Conservation (phyloP, 768 basidiomycete genomes). For the Baorangia bicolor region DNA sequence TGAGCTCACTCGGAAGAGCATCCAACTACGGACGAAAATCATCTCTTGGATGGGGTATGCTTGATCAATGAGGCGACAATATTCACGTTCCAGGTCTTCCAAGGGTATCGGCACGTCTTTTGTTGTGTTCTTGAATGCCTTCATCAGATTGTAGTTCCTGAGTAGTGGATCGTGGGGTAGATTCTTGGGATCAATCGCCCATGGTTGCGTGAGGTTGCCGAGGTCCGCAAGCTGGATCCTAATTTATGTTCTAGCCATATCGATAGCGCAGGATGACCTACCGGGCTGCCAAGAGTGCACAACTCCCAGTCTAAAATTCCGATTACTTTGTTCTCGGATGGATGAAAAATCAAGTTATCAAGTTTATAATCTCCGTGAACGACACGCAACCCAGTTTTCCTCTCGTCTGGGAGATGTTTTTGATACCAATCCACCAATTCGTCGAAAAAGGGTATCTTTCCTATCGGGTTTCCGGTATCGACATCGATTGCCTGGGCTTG, state of each 20-base stretch:
- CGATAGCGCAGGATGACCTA: constrained; percentile 37
- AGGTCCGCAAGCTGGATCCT: constrained; percentile 73
- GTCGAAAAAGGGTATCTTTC: constrained; percentile 73
- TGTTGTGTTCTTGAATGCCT: constrained; percentile 63
- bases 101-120: constrained; percentile 59
- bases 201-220: constrained; percentile 86
- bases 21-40: constrained; percentile 82
- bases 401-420: constrained; percentile 73
- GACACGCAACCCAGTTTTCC: constrained; percentile 71
- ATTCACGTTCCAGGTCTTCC: constrained; percentile 79
- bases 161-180: constrained; percentile 30
- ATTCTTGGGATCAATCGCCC: constrained; percentile 54
- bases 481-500: constrained; percentile 71
- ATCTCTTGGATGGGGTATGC: constrained; percentile 78
- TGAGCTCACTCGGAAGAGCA: constrained; percentile 67
- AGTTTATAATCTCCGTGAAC: constrained; percentile 98
- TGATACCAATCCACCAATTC: constrained; percentile 78
- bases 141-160: constrained; percentile 32
- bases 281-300: constrained; percentile 90
- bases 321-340: constrained; percentile 86
- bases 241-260: not conserved
- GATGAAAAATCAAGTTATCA: constrained; percentile 96
- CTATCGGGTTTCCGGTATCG: constrained; percentile 57
- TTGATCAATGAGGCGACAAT: constrained; percentile 63
- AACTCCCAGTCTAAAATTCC: constrained; percentile 98